phyloP scores from a whole-genome alignment of 345 rosid genomes.

The Trapa incisa region DNA sequence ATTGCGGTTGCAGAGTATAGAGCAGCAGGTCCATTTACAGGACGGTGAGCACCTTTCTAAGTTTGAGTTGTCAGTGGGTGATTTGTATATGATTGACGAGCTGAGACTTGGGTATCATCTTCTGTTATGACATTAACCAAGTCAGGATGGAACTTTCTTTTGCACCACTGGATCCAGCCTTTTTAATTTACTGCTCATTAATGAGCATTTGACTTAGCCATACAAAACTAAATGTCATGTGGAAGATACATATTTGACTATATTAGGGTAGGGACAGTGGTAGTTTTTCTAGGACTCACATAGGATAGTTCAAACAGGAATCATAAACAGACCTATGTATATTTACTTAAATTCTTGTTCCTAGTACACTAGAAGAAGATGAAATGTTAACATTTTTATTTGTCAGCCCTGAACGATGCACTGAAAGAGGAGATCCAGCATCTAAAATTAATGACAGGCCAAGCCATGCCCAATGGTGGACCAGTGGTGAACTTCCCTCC shows the following conservation, averaged over 20 bases:
- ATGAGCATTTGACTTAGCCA: background rate
- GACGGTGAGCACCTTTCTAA: conserved; percentile 36
- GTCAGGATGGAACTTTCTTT: background rate
- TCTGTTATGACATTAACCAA: background rate
- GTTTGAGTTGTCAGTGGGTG: background rate
- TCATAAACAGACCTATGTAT: background rate
- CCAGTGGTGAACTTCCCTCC: conserved; percentile 40
- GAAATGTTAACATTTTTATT: background rate
- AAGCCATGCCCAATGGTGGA: conserved; percentile 49
- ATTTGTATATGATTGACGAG: background rate
- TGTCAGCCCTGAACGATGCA: conserved; percentile 73
- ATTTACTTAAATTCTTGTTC: background rate
- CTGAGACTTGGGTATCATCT: background rate
- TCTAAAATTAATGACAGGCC: conserved; percentile 70
- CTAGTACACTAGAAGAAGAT: background rate
- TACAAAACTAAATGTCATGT: background rate
- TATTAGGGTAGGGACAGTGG: background rate
- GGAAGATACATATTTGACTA: background rate
- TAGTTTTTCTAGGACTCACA: background rate
- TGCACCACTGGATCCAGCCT: background rate
- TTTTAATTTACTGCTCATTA: background rate
- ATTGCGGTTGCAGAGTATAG: conserved; percentile 62
- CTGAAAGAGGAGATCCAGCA: conserved; percentile 92
- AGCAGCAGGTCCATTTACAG: conserved; percentile 73
- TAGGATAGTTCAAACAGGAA: background rate